Evolutionary conservation across 352 stramenopile genomes (phyloP).

Genomic region (Globisporangium spinosum): DNA sequence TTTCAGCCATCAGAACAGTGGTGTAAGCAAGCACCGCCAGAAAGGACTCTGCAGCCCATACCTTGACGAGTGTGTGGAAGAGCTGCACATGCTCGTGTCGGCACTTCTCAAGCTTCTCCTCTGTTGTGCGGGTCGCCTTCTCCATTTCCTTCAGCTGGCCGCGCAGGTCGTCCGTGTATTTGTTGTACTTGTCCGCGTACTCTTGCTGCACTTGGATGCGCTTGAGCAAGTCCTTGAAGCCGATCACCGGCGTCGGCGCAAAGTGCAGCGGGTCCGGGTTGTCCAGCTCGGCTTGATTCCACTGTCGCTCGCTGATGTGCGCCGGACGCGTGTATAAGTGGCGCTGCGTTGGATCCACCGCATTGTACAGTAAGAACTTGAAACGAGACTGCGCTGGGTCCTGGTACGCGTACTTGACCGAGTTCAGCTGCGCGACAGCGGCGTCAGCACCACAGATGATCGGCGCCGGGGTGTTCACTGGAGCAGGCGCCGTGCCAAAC

Average conservation of each 20-base stretch:
- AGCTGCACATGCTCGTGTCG: constrained; percentile 82
- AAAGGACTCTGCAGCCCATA: constrained; percentile 5
- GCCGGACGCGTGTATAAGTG: constrained; percentile 77
- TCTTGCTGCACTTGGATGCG: constrained; percentile 80
- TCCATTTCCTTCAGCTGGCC: constrained; percentile 79
- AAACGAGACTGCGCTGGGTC: constrained; percentile 83
- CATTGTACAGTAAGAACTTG: constrained; percentile 90
- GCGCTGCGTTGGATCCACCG: constrained; percentile 75
- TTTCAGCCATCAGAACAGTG: neutral
- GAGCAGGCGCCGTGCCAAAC: constrained; percentile 31
- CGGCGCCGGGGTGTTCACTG: constrained; percentile 46
- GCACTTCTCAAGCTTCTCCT: constrained; percentile 85
- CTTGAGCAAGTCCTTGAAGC: constrained; percentile 79
- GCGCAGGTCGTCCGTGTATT: constrained; percentile 72
- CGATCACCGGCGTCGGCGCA: constrained; percentile 69
- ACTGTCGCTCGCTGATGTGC: constrained; percentile 81
- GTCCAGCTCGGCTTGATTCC: constrained; percentile 83
- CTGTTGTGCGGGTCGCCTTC: constrained; percentile 67
- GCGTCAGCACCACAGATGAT: constrained; percentile 76
- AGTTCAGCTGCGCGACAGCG: constrained; percentile 75
- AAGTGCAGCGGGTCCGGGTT: constrained; percentile 83
- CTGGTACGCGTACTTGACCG: constrained; percentile 80
- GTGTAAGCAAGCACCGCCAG: neutral
- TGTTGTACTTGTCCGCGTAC: constrained; percentile 78
- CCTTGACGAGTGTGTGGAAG: constrained; percentile 80